phyloP scores from a whole-genome alignment of 1,284 basidiomycete genomes.

The Cystobasidium pallidum region DNA sequence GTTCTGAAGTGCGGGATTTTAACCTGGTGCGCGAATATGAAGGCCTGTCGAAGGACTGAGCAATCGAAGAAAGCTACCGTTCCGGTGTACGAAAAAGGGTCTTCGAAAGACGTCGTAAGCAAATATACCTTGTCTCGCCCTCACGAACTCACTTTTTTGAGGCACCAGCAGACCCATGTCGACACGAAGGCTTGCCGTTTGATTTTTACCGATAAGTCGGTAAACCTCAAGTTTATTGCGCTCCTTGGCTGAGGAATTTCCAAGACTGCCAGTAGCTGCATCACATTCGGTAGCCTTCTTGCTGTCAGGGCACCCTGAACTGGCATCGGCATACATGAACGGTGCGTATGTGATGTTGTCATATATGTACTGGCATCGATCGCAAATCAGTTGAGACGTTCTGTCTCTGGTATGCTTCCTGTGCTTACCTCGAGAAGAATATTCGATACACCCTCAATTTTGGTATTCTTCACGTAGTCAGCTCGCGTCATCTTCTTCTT shows the following conservation, averaged over 20 bases:
- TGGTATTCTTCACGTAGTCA: conserved; percentile 89
- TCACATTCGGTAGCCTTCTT: background rate
- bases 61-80: conserved; percentile 66
- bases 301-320: conserved; percentile 51
- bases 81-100: conserved; percentile 77
- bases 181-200: conserved; percentile 74
- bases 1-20: conserved; percentile 56
- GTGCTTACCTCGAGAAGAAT: conserved; percentile 79
- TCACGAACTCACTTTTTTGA: conserved; percentile 44
- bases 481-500: conserved; percentile 92
- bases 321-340: conserved; percentile 94
- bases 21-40: conserved; percentile 69
- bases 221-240: conserved; percentile 82
- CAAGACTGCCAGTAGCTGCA: background rate
- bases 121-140: conserved; percentile 48
- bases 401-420: background rate
- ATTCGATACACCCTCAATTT: conserved; percentile 77
- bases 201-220: conserved; percentile 78
- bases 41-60: conserved; percentile 66
- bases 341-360: conserved; percentile 94
- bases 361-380: conserved; percentile 75
- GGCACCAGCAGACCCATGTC: conserved; percentile 69
- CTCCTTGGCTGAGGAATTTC: background rate
- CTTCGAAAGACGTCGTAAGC: conserved; percentile 54
- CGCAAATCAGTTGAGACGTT: background rate